phyloP scores from a whole-genome alignment of 805 yeast genomes.

The Sporopachydermia quercuum region DNA sequence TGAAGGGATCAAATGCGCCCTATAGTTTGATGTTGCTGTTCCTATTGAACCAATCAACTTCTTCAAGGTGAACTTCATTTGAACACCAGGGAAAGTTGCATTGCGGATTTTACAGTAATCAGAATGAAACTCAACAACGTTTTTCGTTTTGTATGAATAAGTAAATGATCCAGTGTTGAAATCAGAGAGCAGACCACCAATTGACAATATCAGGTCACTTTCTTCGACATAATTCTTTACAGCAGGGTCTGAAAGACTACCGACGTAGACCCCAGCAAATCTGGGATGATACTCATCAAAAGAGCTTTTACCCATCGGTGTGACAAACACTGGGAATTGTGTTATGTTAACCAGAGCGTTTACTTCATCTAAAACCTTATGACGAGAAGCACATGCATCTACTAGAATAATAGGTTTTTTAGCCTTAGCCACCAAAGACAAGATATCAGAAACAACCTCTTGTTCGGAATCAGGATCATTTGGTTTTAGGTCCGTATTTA shows the following conservation, averaged over 20 bases:
- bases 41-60: conserved; percentile 11
- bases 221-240: conserved; percentile 59
- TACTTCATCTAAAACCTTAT: conserved; percentile 51
- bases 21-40: neutral
- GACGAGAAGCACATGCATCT: conserved; percentile 81
- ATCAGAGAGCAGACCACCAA: conserved; percentile 76
- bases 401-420: conserved; percentile 62
- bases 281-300: conserved; percentile 59
- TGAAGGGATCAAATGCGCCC: neutral
- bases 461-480: conserved; percentile 48
- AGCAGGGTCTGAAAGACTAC: conserved; percentile 60
- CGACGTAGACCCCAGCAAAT: conserved; percentile 79
- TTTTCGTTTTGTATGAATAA: conserved; percentile 37
- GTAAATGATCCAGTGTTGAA: conserved; percentile 79
- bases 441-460: conserved; percentile 42
- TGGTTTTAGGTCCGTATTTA: conserved; percentile 41
- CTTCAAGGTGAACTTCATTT: conserved; percentile 30
- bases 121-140: conserved; percentile 40
- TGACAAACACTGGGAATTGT: conserved; percentile 68
- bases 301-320: conserved; percentile 83
- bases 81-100: conserved; percentile 37
- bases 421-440: conserved; percentile 39
- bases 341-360: conserved; percentile 46
- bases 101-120: conserved; percentile 36
- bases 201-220: conserved; percentile 60